These are phyloP conservation scores for Kodamaea leandrae DNA, from an alignment of 805 yeast genomes.

Conservation along the genomic window DNA sequence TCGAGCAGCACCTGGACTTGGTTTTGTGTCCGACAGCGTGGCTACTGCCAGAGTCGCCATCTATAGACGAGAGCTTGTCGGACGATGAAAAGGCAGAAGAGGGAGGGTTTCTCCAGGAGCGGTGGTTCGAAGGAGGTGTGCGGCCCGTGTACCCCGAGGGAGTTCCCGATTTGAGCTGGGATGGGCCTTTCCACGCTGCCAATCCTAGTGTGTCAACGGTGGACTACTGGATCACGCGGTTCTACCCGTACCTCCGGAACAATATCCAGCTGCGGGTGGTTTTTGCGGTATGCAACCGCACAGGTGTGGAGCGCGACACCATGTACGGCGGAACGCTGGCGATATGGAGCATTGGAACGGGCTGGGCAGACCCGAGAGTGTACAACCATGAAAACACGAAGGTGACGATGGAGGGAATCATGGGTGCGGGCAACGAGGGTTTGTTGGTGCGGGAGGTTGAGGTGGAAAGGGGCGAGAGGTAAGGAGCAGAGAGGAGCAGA, in stretches of 20 bases:
- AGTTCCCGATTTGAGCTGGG: background rate
- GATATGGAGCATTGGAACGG: conserved; percentile 42
- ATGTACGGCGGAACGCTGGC: conserved; percentile 67
- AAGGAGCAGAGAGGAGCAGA: too few species aligned
- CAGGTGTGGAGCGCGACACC: conserved; percentile 71
- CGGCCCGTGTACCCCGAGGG: conserved; percentile 5
- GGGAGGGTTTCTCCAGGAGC: background rate
- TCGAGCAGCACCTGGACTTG: conserved; percentile 47
- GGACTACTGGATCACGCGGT: conserved; percentile 73
- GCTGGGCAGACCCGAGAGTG: conserved; percentile 34
- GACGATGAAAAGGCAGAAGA: background rate
- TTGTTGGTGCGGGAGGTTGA: conserved; percentile 58
- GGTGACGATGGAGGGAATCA: conserved; percentile 51
- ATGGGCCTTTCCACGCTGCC: conserved; percentile 19
- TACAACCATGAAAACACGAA: conserved; percentile 46
- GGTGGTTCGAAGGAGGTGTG: conserved; percentile 2
- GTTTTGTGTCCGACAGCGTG: conserved; percentile 85
- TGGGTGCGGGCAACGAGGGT: conserved; percentile 68
- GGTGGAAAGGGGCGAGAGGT: conserved; percentile 20
- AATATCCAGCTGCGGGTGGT: conserved; percentile 19
- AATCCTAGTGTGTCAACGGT: conserved; percentile 50
- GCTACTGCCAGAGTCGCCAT: conserved; percentile 57
- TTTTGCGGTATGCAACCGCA: conserved; percentile 63
- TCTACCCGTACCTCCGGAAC: conserved; percentile 55
- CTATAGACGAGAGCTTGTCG: conserved; percentile 20